Evolutionary conservation across 1,139 yeast genomes (phyloP), one percentile per base, ranked within the genome.

Genomic region (Pichia sp.): DNA sequence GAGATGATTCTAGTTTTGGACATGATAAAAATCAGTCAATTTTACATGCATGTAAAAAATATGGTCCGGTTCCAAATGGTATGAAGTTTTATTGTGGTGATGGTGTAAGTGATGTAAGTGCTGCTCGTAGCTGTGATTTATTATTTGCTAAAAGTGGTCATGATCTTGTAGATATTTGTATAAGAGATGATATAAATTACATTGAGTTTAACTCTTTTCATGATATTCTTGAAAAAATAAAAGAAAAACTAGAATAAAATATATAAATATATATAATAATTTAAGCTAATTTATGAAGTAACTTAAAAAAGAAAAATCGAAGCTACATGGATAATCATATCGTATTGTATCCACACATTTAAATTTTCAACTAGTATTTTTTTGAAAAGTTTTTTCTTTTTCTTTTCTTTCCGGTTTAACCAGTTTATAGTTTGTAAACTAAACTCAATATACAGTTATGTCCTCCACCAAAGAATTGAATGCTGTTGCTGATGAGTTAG

Each of bases 61-160:
- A 26, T 29, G 30, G 39, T 26, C 25, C 9, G 10, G 31, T 34
- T 28, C 39, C 44, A 4, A 11, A 10, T 8, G 50, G 47, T 5
- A 28, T 11, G 5, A n/a, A 40, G 59, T 86, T 90, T 65, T 92
- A 92, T 72, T 86, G 95, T 63, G 98, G 98, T 50, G 98, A 92
- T 65, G 99, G 99, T 53, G 97, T 92, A 32, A 83, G 95, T 48
- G 99, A 92, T 66, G 73, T 92, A 57, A 81, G 89, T 53, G 98
- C 98, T 30, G 97, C 97, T 34, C 83, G 85, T 63, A 97, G 92
- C 66, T 89, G 98, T 45, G 90, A 94, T 66, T 73, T 90, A 59
- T 72, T 92, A 58, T 92, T 92, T 67, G 98, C 98, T 48, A 92
- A 89, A 70, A 80, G 81, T 56, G 98, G 97, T 43, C 81, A 85